Evolutionary conservation across 306 rosid species (phyloP).

Genomic region (Betula pendula): DNA sequence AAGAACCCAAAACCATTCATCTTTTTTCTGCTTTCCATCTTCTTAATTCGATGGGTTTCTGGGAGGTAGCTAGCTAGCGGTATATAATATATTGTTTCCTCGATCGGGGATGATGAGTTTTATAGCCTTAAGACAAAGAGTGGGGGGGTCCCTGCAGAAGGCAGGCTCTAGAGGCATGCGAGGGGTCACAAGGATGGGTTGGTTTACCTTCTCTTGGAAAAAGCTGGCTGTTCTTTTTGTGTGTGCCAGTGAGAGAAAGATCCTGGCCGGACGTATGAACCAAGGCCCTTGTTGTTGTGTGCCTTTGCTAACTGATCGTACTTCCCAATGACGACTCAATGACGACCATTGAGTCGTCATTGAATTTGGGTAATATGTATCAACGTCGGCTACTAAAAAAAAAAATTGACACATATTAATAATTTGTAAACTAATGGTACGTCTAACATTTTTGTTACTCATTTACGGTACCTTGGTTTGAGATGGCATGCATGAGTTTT

Average conservation of each 20-base stretch:
- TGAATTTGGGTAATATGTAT: too few species aligned
- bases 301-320: too few species aligned
- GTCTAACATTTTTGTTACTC: too few species aligned
- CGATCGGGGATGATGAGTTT: not conserved
- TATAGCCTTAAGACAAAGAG: constrained; percentile 1
- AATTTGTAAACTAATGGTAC: too few species aligned
- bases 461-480: too few species aligned
- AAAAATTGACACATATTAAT: too few species aligned
- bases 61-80: too few species aligned
- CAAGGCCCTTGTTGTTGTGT: not conserved
- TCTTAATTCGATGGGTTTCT: too few species aligned
- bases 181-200: constrained; percentile 59
- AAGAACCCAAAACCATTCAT: constrained; percentile 38
- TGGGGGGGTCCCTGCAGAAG: constrained; percentile 23
- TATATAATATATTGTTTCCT: too few species aligned
- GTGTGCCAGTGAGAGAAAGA: not conserved
- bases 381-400: too few species aligned
- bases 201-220: constrained; percentile 58
- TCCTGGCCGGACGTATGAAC: not conserved
- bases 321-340: not conserved
- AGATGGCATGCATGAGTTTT: too few species aligned
- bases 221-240: constrained; percentile 2
- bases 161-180: constrained; percentile 42
- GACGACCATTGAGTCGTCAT: too few species aligned
- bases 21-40: constrained; percentile 46